Percentiles rank a stretch among this genome's conserved stretches.
These are phyloP conservation scores for Hyaloscypha hepaticicola DNA, from an alignment of 495 filamentous ascomycete species.

Conservation along the genomic window DNA sequence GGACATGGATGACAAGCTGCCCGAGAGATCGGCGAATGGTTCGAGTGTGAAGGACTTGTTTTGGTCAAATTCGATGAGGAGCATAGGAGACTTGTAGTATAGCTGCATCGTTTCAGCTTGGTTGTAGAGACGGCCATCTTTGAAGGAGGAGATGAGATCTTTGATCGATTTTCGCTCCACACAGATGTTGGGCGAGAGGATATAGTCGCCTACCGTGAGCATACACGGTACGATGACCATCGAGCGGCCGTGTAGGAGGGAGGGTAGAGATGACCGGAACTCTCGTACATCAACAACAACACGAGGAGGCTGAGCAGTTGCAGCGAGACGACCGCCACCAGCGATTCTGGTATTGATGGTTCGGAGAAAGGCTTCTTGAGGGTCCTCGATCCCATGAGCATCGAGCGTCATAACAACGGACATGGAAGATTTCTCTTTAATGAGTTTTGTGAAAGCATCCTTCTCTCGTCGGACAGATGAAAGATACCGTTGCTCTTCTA, in stretches of 20 bases:
- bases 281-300: conserved; percentile 96
- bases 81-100: conserved; percentile 86
- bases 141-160: conserved; percentile 88
- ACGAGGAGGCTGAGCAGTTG: conserved; percentile 86
- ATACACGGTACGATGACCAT: conserved; percentile 89
- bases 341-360: conserved; percentile 97
- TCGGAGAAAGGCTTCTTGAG: conserved; percentile 88
- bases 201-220: conserved; percentile 95
- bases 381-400: conserved; percentile 68
- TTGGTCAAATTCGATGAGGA: conserved; percentile 96
- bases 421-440: conserved; percentile 92
- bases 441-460: conserved; percentile 89
- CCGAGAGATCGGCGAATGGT: conserved; percentile 79
- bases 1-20: conserved; percentile 56
- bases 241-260: conserved; percentile 81
- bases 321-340: conserved; percentile 82
- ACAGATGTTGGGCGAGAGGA: conserved; percentile 85
- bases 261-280: conserved; percentile 90
- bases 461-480: conserved; percentile 88
- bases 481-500: conserved; percentile 95
- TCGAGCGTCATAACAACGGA: conserved; percentile 79
- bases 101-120: conserved; percentile 93
- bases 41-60: conserved; percentile 97
- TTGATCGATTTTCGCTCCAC: conserved; percentile 91
- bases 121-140: conserved; percentile 85